Evolutionary conservation across 179 eudicot species (phyloP).

Genomic region (Beta lomatogona): DNA sequence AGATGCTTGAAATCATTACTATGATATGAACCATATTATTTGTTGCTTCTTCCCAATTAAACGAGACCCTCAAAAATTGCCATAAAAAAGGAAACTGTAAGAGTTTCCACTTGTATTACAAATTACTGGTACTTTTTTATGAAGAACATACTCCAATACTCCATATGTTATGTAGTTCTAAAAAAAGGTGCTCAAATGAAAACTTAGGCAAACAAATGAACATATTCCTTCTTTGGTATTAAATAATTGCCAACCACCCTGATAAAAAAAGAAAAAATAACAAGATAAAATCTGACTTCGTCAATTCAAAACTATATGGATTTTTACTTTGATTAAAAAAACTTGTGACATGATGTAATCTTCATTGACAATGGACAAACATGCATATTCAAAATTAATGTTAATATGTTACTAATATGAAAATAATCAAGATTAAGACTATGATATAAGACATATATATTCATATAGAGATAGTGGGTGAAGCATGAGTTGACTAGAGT

Average conservation of each 20-base stretch:
- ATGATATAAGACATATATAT: neutral
- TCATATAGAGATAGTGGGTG: neutral
- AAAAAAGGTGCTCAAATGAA: neutral
- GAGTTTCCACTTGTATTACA: neutral
- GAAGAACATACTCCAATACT: too few relatives aligned
- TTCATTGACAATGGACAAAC: too few relatives aligned
- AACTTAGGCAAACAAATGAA: neutral
- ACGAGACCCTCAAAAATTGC: neutral
- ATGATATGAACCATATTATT: neutral
- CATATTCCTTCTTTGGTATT: neutral
- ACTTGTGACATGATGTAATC: neutral
- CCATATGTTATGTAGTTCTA: too few relatives aligned
- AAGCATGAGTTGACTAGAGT: neutral
- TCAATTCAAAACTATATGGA: slow-evolving; percentile 18
- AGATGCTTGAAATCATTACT: slow-evolving; percentile 26
- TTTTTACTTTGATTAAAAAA: slow-evolving; percentile 17
- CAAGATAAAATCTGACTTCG: slow-evolving; percentile 11
- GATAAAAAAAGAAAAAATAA: too few relatives aligned
- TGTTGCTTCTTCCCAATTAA: neutral
- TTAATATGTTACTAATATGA: too few relatives aligned
- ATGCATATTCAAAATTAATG: too few relatives aligned
- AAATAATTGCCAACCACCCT: slow-evolving; percentile 13
- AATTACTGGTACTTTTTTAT: too few relatives aligned
- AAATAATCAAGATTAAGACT: too few relatives aligned
- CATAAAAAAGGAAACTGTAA: neutral